phyloP scores from a whole-genome alignment of 768 basidiomycete genomes.

The Tulasnella sp. region DNA sequence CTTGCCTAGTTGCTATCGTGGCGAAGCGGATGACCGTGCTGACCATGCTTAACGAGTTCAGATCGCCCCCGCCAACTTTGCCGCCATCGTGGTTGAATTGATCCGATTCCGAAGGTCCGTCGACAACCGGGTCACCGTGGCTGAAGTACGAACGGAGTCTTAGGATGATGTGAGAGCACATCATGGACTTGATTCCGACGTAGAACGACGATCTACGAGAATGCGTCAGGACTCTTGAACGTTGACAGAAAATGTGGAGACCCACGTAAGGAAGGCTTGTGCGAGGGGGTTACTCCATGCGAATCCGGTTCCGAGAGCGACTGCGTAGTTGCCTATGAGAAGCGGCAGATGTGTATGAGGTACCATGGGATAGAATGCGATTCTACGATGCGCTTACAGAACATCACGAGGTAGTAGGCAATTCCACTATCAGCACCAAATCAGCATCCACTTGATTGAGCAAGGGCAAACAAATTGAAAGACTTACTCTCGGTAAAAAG shows the following conservation, averaged over 20 bases:
- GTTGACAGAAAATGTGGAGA: background rate
- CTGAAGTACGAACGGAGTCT: background rate
- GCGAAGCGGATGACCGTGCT: background rate
- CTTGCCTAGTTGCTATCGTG: background rate
- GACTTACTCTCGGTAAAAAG: background rate
- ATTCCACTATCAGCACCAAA: background rate
- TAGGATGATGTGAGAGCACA: slow-evolving; percentile 7
- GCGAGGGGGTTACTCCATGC: background rate
- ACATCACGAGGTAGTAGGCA: background rate
- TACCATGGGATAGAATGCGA: background rate
- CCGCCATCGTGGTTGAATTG: background rate
- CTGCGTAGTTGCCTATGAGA: background rate
- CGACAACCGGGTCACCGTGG: background rate
- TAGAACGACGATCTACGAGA: background rate
- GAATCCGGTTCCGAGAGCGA: background rate
- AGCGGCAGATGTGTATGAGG: background rate
- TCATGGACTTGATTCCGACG: background rate
- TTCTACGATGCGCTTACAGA: background rate
- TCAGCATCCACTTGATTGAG: background rate
- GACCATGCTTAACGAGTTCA: background rate
- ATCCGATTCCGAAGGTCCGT: background rate
- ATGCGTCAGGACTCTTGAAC: background rate
- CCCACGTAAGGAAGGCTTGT: background rate
- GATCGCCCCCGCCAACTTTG: background rate
- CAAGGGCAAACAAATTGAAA: background rate